Evolutionary conservation across 2,329 filamentous ascomycete genomes (phyloP).

Genomic region (Acarospora socialis): DNA sequence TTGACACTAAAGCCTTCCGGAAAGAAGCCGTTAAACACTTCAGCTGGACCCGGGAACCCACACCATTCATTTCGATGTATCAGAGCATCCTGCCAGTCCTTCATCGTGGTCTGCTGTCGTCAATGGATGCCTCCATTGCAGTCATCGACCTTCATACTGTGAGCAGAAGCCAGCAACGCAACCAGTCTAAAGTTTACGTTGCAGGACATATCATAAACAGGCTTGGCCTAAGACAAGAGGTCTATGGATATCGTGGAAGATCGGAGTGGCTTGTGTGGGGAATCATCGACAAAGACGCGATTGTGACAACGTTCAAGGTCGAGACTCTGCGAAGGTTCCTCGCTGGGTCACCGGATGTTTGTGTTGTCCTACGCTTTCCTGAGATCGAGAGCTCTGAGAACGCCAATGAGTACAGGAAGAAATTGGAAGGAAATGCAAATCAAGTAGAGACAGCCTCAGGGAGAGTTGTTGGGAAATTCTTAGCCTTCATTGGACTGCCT

Average conservation of each 20-base stretch:
- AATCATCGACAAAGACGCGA: conserved; percentile 15
- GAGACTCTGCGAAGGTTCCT: conserved; percentile 15
- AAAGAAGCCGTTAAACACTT: not conserved
- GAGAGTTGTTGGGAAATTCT: conserved; percentile 14
- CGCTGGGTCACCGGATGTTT: conserved; percentile 12
- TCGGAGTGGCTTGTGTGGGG: conserved; percentile 26
- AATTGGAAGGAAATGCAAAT: conserved; percentile 8
- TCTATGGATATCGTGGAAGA: conserved; percentile 15
- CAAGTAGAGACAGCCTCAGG: conserved; percentile 14
- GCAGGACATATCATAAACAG: not conserved
- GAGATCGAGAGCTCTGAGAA: conserved; percentile 8
- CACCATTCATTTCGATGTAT: not conserved
- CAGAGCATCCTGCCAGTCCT: not conserved
- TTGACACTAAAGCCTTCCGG: not conserved
- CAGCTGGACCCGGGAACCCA: not conserved
- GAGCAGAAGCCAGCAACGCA: not conserved
- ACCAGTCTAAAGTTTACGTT: not conserved
- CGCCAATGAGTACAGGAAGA: conserved; percentile 1
- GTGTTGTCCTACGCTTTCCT: conserved; percentile 17
- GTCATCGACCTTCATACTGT: not conserved
- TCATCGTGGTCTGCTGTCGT: not conserved
- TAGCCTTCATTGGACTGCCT: conserved; percentile 6
- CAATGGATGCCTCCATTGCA: not conserved
- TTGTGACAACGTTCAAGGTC: conserved; percentile 19
- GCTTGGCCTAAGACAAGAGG: not conserved